Conservation (phyloP, 495 filamentous ascomycete species). For the Cudoniella acicularis region DNA sequence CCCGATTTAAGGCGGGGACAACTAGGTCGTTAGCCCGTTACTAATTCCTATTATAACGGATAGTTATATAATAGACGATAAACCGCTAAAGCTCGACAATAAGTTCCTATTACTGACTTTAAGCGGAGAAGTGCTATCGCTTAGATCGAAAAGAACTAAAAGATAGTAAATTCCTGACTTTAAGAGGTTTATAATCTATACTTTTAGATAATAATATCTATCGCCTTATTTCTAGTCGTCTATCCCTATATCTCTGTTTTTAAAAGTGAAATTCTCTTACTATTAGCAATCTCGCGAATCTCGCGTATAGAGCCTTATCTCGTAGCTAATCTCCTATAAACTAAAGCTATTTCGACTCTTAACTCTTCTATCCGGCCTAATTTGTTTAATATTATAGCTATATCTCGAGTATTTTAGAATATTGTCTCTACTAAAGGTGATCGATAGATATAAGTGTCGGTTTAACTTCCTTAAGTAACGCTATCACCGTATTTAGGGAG, state of each 20-base stretch:
- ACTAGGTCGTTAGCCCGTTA: constrained; percentile 2
- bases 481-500: too few species aligned
- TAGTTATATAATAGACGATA: background rate
- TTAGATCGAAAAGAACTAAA: constrained; percentile 4
- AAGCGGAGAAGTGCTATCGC: constrained; percentile 5
- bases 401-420: constrained; percentile 4
- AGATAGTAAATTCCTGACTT: constrained; percentile 6
- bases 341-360: constrained; percentile 2
- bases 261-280: constrained; percentile 1
- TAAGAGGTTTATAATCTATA: background rate
- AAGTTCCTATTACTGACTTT: constrained; percentile 2
- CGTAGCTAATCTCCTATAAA: background rate
- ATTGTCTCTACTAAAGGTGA: constrained; percentile 4
- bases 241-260: constrained; percentile 4
- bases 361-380: constrained; percentile 2
- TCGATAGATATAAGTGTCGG: constrained; percentile 3
- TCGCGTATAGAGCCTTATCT: constrained; percentile 1
- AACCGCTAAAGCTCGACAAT: constrained; percentile 4
- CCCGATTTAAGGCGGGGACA: constrained; percentile 2
- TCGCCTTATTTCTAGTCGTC: constrained; percentile 2
- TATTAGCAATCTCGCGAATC: constrained; percentile 3
- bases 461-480: constrained; percentile 3
- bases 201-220: constrained; percentile 3
- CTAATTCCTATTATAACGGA: constrained; percentile 1
- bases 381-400: constrained; percentile 2